phyloP scores from a whole-genome alignment of 768 basidiomycete genomes.

The Hypsizygus marmoreus region DNA sequence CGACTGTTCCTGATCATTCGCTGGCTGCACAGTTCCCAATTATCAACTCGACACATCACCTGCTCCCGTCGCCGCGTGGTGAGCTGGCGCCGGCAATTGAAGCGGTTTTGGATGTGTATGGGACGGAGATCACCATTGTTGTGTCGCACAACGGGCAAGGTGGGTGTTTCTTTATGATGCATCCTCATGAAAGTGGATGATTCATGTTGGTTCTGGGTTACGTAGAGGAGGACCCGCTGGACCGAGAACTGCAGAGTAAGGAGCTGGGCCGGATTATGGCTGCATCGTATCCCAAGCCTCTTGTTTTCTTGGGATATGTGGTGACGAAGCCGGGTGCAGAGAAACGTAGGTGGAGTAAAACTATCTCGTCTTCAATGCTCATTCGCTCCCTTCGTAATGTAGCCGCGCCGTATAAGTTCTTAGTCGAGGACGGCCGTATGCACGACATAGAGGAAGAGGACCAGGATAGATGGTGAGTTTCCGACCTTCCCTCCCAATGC shows the following conservation, averaged over 20 bases:
- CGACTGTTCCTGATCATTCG: background rate
- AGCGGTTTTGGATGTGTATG: conserved; percentile 78
- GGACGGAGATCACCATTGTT: conserved; percentile 77
- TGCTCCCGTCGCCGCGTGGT: conserved; percentile 83
- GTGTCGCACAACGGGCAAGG: conserved; percentile 93
- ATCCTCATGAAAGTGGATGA: background rate
- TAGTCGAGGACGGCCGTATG: conserved; percentile 76
- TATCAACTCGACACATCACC: conserved; percentile 80
- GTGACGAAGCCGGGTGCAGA: conserved; percentile 67
- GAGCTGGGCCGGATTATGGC: conserved; percentile 83
- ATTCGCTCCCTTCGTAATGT: conserved; percentile 4
- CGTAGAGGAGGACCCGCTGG: conserved; percentile 87
- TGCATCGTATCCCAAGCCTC: conserved; percentile 65
- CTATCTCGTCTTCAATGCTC: background rate
- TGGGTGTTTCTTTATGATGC: conserved; percentile 18
- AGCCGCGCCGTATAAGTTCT: conserved; percentile 78
- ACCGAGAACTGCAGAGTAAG: conserved; percentile 81
- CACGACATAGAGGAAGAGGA: conserved; percentile 81
- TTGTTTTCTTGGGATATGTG: conserved; percentile 82
- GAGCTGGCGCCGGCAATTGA: conserved; percentile 91
- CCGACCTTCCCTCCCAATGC: no score
- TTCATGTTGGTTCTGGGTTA: background rate
- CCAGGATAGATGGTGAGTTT: conserved; percentile 63
- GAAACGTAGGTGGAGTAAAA: conserved; percentile 54
- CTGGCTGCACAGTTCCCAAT: conserved; percentile 72